Evolutionary conservation across 2,329 filamentous ascomycete genomes (phyloP).

Genomic region (Alternaria sp.): DNA sequence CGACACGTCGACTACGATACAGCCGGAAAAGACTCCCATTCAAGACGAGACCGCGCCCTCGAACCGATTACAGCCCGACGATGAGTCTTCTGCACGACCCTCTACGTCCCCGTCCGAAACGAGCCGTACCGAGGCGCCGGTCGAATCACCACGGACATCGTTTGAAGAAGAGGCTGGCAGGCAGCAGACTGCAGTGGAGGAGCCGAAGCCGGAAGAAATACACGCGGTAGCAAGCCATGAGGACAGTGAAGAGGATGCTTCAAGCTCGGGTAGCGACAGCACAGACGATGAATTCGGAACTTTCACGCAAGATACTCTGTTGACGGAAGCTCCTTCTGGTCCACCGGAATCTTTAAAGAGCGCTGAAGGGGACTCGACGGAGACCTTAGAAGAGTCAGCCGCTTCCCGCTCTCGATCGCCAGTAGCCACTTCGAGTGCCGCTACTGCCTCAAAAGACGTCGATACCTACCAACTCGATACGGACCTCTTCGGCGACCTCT

Average conservation of each 20-base stretch:
- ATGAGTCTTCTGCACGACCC: conserved; percentile 41
- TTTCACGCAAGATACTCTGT: conserved; percentile 5
- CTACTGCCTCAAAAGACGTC: not conserved
- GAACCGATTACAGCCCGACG: conserved; percentile 24
- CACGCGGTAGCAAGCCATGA: not conserved
- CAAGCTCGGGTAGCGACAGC: conserved; percentile 1
- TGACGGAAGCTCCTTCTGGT: not conserved
- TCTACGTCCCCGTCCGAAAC: conserved; percentile 47
- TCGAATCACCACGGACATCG: conserved; percentile 47
- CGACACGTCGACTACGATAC: conserved; percentile 42
- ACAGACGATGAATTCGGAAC: conserved; percentile 9
- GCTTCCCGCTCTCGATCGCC: not conserved
- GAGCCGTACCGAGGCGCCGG: conserved; percentile 37
- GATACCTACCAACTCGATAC: conserved; percentile 18
- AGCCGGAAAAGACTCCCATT: conserved; percentile 21
- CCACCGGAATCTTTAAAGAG: not conserved
- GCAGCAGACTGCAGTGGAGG: not conserved
- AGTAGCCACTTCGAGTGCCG: not conserved
- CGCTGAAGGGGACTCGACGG: not conserved
- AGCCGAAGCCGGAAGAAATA: not conserved
- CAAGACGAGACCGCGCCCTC: conserved; percentile 6
- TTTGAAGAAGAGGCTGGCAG: conserved; percentile 38
- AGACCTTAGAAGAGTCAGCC: not conserved
- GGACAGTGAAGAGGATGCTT: not conserved
- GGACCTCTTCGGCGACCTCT: conserved; percentile 35